phyloP scores from a whole-genome alignment of 2,329 filamentous ascomycete genomes.

The Graphilbum fragrans region DNA sequence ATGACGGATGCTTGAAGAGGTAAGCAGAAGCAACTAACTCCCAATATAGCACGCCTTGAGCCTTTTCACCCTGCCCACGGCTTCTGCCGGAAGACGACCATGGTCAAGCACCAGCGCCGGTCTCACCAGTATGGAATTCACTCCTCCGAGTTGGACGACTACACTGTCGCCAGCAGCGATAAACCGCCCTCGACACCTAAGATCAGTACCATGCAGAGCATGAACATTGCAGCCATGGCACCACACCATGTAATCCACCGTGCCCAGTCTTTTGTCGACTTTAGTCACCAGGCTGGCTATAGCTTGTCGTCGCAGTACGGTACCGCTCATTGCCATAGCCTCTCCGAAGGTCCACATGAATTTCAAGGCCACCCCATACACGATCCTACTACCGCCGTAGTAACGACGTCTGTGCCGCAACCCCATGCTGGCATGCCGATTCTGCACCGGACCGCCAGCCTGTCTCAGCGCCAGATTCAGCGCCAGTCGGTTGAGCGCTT shows the following conservation, averaged over 20 bases:
- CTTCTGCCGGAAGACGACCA: constrained; percentile 61
- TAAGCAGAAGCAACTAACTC: constrained; percentile 19
- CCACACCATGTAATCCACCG: constrained; percentile 28
- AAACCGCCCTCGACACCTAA: constrained; percentile 48
- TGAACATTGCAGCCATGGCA: constrained; percentile 22
- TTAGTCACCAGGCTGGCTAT: constrained; percentile 33
- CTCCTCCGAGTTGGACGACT: constrained; percentile 42
- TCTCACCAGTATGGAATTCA: constrained; percentile 48
- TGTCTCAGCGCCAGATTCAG: constrained; percentile 36
- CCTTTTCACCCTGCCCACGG: constrained; percentile 21
- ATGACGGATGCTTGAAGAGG: constrained; percentile 52
- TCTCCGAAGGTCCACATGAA: constrained; percentile 31
- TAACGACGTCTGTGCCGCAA: constrained; percentile 3
- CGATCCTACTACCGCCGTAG: constrained; percentile 13
- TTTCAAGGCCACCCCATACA: constrained; percentile 29
- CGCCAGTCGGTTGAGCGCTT: constrained; percentile 34
- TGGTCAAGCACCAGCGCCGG: constrained; percentile 54
- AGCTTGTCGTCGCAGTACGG: constrained; percentile 29
- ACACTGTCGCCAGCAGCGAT: constrained; percentile 41
- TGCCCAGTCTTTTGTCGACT: constrained; percentile 42
- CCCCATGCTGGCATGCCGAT: constrained; percentile 31
- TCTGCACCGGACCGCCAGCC: constrained; percentile 33
- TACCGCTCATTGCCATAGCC: constrained; percentile 27
- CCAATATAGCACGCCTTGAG: too few relatives aligned
- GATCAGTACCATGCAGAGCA: constrained; percentile 31